These are phyloP conservation scores for Tetrapisispora taiwanensis DNA, from an alignment of 805 yeast species.

Conservation along the genomic window DNA sequence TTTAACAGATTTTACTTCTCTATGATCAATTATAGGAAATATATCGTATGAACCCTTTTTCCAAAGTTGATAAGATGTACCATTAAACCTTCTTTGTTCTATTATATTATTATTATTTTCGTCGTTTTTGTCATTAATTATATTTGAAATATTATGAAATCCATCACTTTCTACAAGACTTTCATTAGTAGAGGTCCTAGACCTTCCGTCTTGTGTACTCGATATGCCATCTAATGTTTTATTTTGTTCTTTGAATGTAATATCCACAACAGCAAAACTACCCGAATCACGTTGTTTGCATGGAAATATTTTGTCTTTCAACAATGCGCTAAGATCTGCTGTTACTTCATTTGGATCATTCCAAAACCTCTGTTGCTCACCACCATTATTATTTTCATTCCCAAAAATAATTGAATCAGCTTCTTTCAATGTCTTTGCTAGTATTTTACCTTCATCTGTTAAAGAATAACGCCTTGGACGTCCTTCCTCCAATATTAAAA, in stretches of 20 bases:
- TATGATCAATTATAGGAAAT: conserved; percentile 58
- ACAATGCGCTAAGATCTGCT: conserved; percentile 13
- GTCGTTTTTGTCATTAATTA: too few species aligned
- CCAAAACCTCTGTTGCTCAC: neutral
- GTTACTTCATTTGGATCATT: conserved; percentile 7
- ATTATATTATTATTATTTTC: too few species aligned
- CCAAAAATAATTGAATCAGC: conserved; percentile 34
- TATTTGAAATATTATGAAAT: too few species aligned
- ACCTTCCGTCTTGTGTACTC: too few species aligned
- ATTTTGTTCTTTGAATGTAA: conserved; percentile 9
- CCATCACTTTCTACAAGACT: too few species aligned
- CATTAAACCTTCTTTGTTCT: conserved; percentile 16
- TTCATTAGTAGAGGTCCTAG: too few species aligned
- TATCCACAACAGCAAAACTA: conserved; percentile 11
- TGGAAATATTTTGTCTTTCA: neutral
- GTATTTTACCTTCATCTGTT: conserved; percentile 57
- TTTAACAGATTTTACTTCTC: conserved; percentile 62
- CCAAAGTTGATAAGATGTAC: conserved; percentile 42
- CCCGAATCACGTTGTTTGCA: neutral
- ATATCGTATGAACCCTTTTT: conserved; percentile 47
- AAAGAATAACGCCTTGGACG: conserved; percentile 51
- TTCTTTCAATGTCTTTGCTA: conserved; percentile 48
- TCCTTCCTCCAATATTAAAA: conserved; percentile 44
- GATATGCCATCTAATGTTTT: too few species aligned
- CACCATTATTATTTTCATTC: conserved; percentile 3